Evolutionary conservation across 139 green algal genomes (phyloP).

Genomic region (Volvox reticuliferus): DNA sequence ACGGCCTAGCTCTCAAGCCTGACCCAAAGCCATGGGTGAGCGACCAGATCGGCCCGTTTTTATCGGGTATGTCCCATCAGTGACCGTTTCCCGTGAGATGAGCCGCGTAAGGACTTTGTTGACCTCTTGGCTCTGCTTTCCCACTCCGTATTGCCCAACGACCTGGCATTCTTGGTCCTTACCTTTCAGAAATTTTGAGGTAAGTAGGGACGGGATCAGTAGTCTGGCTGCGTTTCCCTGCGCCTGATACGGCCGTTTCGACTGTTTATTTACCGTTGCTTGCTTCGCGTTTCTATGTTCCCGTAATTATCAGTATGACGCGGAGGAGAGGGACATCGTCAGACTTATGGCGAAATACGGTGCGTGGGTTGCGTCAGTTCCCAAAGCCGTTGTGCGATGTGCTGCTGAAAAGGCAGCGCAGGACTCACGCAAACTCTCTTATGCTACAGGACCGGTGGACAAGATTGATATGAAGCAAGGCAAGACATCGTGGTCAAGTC

Average conservation of each 20-base stretch:
- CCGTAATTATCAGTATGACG: constrained; percentile 51
- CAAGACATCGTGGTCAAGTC: not conserved
- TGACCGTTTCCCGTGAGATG: too few relatives aligned
- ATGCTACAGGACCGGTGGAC: constrained; percentile 60
- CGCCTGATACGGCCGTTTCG: not conserved
- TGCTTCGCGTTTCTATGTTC: not conserved
- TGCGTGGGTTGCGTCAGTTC: not conserved
- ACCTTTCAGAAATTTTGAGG: constrained; percentile 27
- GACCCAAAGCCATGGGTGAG: constrained; percentile 17
- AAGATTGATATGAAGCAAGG: constrained; percentile 78
- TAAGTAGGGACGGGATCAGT: not conserved
- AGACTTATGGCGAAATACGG: constrained; percentile 70
- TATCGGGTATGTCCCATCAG: constrained; percentile 16
- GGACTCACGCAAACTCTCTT: not conserved
- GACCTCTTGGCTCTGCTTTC: too few relatives aligned
- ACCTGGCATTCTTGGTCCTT: not conserved
- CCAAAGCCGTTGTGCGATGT: too few relatives aligned
- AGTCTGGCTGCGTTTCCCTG: too few relatives aligned
- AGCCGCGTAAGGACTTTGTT: too few relatives aligned
- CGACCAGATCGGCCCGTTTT: constrained; percentile 19
- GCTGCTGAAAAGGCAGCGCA: too few relatives aligned
- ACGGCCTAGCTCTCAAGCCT: not conserved
- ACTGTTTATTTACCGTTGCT: not conserved
- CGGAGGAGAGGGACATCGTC: constrained; percentile 59
- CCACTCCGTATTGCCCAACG: too few relatives aligned